Conservation (phyloP, 768 basidiomycete species). For the Tylopilus sp. region DNA sequence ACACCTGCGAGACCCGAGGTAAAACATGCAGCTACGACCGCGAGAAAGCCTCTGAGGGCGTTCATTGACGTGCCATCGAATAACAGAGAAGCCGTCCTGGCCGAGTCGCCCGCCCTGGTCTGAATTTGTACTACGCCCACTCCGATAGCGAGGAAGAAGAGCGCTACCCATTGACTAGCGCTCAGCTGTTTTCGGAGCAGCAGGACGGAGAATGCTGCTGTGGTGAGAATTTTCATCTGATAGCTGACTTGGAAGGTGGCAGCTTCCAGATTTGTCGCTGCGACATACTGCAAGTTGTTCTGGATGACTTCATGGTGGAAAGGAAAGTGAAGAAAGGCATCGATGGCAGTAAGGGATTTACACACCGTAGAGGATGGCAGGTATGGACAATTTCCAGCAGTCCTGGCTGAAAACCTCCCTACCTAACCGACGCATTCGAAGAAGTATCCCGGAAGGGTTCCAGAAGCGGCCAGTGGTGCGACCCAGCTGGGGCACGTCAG, state of each 20-base stretch:
- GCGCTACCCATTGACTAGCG: conserved; percentile 76
- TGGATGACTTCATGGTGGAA: conserved; percentile 60
- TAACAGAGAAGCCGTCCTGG: conserved; percentile 28
- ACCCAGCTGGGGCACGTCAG: conserved; percentile 30
- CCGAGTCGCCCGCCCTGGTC: conserved; percentile 31
- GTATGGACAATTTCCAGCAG: conserved; percentile 97
- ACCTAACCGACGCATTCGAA: conserved; percentile 53
- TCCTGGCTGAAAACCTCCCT: conserved; percentile 81
- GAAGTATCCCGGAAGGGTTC: conserved; percentile 34
- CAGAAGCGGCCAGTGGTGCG: conserved; percentile 35
- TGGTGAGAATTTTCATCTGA: conserved; percentile 97
- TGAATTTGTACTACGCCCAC: conserved; percentile 90
- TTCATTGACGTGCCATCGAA: conserved; percentile 61
- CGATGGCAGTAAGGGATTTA: not conserved
- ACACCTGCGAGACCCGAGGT: conserved; percentile 96
- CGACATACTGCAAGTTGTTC: conserved; percentile 94
- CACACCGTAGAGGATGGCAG: conserved; percentile 87
- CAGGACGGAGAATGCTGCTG: conserved; percentile 83
- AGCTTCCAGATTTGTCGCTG: conserved; percentile 88
- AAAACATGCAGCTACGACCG: conserved; percentile 88
- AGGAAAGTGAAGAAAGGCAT: conserved; percentile 5
- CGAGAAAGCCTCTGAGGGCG: conserved; percentile 80
- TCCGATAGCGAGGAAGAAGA: conserved; percentile 82
- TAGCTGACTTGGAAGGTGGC: conserved; percentile 97
- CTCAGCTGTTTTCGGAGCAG: conserved; percentile 75